Percentiles rank a stretch among this genome's conserved stretches.
These are phyloP conservation scores for Talaromyces sp. DNA, from an alignment of 2,329 filamentous ascomycete genomes.

Conservation along the genomic window DNA sequence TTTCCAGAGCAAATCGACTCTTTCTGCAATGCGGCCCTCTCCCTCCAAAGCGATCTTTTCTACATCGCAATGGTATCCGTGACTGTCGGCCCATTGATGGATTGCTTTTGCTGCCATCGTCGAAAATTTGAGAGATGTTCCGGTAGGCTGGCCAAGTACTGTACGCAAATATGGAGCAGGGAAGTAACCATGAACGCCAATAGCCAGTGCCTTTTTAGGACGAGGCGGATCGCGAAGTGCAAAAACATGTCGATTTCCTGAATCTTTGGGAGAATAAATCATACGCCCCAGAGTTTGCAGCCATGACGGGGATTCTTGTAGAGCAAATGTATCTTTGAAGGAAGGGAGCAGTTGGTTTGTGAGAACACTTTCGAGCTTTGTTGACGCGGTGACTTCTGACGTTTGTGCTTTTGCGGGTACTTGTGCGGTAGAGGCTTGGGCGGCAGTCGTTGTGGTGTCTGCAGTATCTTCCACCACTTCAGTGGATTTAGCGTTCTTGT, in stretches of 20 bases:
- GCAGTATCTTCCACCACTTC: conserved; percentile 26
- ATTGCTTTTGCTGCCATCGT: conserved; percentile 83
- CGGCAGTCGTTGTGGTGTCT: conserved; percentile 22
- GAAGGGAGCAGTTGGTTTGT: conserved; percentile 51
- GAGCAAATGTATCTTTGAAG: conserved; percentile 48
- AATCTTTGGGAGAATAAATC: conserved; percentile 55
- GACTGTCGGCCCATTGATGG: conserved; percentile 72
- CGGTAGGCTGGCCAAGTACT: conserved; percentile 90
- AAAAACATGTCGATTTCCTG: conserved; percentile 67
- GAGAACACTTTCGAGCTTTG: conserved; percentile 36
- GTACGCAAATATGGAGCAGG: conserved; percentile 83
- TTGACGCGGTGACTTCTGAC: conserved; percentile 36
- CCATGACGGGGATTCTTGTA: conserved; percentile 59
- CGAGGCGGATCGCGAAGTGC: conserved; percentile 66
- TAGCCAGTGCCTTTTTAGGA: conserved; percentile 83
- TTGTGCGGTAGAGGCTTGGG: conserved; percentile 22
- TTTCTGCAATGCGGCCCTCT: conserved; percentile 85
- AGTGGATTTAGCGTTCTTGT: conserved; percentile 25
- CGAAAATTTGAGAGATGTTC: conserved; percentile 90
- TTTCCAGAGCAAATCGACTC: conserved; percentile 92
- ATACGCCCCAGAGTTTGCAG: conserved; percentile 55
- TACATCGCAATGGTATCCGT: conserved; percentile 75
- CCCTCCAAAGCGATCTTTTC: conserved; percentile 94
- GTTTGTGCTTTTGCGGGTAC: conserved; percentile 26
- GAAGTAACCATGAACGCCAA: conserved; percentile 93